These are phyloP conservation scores for Polysphondylium violaceum DNA, from an alignment of 78 protist species.

Conservation along the genomic window DNA sequence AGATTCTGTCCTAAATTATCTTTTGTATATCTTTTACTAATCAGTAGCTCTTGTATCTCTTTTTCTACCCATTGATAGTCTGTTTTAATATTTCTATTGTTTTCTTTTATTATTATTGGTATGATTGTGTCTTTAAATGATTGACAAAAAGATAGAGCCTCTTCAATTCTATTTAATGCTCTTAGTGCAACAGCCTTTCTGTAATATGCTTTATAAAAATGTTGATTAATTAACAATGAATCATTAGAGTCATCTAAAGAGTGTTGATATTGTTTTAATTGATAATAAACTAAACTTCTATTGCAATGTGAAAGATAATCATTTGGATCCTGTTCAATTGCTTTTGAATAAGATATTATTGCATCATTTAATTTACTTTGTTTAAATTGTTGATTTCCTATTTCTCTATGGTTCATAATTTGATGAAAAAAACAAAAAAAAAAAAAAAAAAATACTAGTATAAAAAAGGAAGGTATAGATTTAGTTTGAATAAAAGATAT, in stretches of 20 bases:
- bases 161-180: neutral
- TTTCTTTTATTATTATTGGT: neutral
- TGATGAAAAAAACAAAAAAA: too few species aligned
- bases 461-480: neutral
- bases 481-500: too few species aligned
- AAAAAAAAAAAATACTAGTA: neutral
- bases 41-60: neutral
- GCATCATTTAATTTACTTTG: neutral
- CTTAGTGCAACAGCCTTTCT: conserved; percentile 12
- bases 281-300: conserved; percentile 13
- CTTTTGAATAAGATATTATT: conserved; percentile 7
- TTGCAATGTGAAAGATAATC: conserved; percentile 27
- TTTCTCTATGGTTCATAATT: conserved; percentile 6
- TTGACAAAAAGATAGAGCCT: too few species aligned
- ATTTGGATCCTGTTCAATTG: neutral
- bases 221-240: conserved; percentile 8
- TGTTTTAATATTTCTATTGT: neutral
- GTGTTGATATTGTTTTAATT: neutral
- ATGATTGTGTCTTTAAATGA: too few species aligned
- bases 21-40: conserved; percentile 3
- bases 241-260: neutral
- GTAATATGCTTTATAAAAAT: conserved; percentile 26
- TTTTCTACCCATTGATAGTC: neutral
- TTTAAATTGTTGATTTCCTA: conserved; percentile 38
- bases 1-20: neutral